phyloP scores from a whole-genome alignment of 2,329 filamentous ascomycete species.

The Fusarium devonianum region DNA sequence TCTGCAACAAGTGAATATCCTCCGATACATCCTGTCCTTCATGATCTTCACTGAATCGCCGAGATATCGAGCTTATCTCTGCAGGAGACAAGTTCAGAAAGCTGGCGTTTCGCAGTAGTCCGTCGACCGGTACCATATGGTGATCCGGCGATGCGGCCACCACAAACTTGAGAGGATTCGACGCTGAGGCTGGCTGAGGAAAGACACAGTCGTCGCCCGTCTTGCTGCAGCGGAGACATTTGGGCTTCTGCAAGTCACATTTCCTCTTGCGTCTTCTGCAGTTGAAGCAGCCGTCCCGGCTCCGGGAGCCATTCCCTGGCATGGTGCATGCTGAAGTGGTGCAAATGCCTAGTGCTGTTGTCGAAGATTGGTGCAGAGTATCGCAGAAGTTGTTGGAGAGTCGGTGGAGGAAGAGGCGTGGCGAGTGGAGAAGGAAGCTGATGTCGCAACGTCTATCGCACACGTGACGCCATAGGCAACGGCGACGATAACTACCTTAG shows the following conservation, averaged over 20 bases:
- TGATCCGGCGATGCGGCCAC: slow-evolving; percentile 25
- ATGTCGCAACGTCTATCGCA: neutral
- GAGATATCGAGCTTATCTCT: slow-evolving; percentile 20
- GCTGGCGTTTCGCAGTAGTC: neutral
- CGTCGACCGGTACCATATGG: slow-evolving; percentile 17
- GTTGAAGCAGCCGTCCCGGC: slow-evolving; percentile 49
- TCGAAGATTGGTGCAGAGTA: neutral
- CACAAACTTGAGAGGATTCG: slow-evolving; percentile 34
- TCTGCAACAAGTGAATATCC: neutral
- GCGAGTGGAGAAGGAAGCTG: neutral
- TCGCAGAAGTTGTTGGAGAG: neutral
- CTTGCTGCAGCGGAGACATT: slow-evolving; percentile 25
- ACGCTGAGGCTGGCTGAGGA: slow-evolving; percentile 23
- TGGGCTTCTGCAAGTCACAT: slow-evolving; percentile 49
- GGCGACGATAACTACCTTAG: no score
- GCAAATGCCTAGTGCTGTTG: neutral
- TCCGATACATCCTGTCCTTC: neutral
- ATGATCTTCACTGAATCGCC: neutral
- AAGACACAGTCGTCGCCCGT: slow-evolving; percentile 29
- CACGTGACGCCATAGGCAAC: neutral
- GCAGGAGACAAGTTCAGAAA: slow-evolving; percentile 32
- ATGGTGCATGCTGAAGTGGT: slow-evolving; percentile 27
- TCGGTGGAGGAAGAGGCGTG: neutral
- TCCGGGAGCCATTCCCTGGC: slow-evolving; percentile 32
- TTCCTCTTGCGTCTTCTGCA: slow-evolving; percentile 59